Evolutionary conservation across 345 rosid species (phyloP), one percentile per base, ranked within the genome.

Genomic region (Cardiospermum halicacabum): DNA sequence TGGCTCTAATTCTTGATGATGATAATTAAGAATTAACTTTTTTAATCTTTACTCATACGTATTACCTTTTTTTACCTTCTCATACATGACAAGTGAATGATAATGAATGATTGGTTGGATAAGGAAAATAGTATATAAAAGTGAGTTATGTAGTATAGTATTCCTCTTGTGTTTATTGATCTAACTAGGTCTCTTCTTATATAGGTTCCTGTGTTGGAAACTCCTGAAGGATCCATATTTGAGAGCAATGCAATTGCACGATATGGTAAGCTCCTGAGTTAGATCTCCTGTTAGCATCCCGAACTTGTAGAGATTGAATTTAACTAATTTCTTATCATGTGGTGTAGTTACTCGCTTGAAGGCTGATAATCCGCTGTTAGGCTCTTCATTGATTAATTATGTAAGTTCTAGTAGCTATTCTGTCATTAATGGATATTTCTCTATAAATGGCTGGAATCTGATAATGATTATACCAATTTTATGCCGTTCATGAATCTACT

Each of bases 241-340:
- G 99, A 94, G 89, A 91, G 99, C 85, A 94, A 94, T 79, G 91
- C 99, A 26, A 94, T 94, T 60, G 86, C 97, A 16, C 86, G 96
- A 1, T 91, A 87, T 56, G 96, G 99, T 94, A 55, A 75, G 75
- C 50, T n/a, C 47, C 54, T 5, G 12, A 37, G 27, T 48, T 36
- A 7, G 67, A 11, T 48, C 19, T 69, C 10, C 31, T 3, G 16
- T 11, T 1, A 30, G n/a, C 32, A 49, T 22, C 34, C 18, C 24
- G 21, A 48, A 32, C 7, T 1, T 62, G 21, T 8, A 32, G 3
- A 32, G 47, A 13, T 22, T 25, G 7, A 42, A 40, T 62, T 62
- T 47, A 2, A 21, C 2, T 7, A 51, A 62, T 62, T 4, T 21
- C 15, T 34, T 10, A 7, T 62, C 34, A 32, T n/a, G 7, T 56